Base-by-base conservation (phyloP, 2,329 filamentous ascomycete species). In the Aspergillus japonicus region DNA sequence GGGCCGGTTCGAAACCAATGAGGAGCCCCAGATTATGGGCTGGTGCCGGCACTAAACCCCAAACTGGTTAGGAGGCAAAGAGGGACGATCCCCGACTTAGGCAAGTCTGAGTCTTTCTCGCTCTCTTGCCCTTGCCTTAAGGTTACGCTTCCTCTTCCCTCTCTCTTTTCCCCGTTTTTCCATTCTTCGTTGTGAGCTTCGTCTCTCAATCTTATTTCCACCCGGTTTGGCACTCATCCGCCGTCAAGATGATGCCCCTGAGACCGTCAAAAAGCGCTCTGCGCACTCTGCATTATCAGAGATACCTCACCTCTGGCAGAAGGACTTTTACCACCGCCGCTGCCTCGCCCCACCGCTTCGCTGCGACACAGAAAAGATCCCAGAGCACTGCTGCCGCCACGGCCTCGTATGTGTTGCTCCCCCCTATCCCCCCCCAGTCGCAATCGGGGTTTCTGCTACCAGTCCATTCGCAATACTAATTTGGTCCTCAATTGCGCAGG, bases 381-480 rank as follows among this genome's bases (percentile, higher is more conserved):
- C 79, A 81, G 66, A 81, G 79, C 64, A 82, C 80, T 47, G 80
- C 77, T 57, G 75, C 80, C 47, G 77, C 83, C 62, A 73, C 82
- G 62, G 78, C 82, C 62, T 73, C 82, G 85, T 89, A 80, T 74
- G 86, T 82, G 44, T 33, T 16, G n/a, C 39, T 44, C 6, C 2
- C 2, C 39, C 23, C 56, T 52, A 49, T 10, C 48, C 54, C 14
- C 12, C 24, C 24, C 16, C 16, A 47, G 19, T 23, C 35, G 50
- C 54, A 29, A 31, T 12, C 50, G 31, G 24, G 3, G 11, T 52
- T 47, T 47, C 33, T 51, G 33, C n/a, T 19, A 16, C n/a, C 4
- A 21, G 26, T 39, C 12, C 31, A 52, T 56, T 24, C 10, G 33
- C 5, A n/a, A 49, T 63, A 53, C 66, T 62, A 65, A 69, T 62